phyloP scores from a whole-genome alignment of 768 basidiomycete species.

The Cyathus striatus region DNA sequence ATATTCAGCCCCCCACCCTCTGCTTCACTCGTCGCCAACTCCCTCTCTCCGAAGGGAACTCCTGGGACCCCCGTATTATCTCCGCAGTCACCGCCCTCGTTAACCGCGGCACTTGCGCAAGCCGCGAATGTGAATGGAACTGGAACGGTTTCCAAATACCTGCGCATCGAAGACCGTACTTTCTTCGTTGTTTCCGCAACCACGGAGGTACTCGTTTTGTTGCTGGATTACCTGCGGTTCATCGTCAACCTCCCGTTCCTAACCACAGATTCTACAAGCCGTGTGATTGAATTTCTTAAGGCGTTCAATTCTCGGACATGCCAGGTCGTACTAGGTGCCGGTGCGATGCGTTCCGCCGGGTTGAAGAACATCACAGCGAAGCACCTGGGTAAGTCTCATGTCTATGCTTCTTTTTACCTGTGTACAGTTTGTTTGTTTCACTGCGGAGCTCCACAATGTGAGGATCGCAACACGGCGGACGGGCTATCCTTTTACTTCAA shows the following conservation, averaged over 20 bases:
- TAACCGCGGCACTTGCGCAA: neutral
- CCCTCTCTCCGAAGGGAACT: neutral
- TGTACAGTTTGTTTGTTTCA: neutral
- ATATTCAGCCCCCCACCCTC: conserved; percentile 14
- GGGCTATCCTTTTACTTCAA: too few relatives aligned
- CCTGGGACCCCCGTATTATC: too few relatives aligned
- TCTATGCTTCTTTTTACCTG: conserved; percentile 3
- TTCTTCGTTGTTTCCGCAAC: conserved; percentile 90
- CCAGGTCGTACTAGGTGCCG: conserved; percentile 96
- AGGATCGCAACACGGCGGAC: too few relatives aligned
- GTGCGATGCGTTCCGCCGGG: conserved; percentile 98
- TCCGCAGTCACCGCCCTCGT: neutral
- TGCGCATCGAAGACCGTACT: conserved; percentile 75
- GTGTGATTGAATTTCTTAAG: conserved; percentile 93
- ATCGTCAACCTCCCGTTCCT: conserved; percentile 85
- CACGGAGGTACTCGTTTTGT: conserved; percentile 60
- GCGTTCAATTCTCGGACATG: conserved; percentile 98
- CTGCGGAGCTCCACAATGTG: too few relatives aligned
- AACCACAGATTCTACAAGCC: conserved; percentile 92
- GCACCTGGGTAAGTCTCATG: conserved; percentile 63
- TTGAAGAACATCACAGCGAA: conserved; percentile 98
- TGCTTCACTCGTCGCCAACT: conserved; percentile 1
- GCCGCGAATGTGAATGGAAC: neutral
- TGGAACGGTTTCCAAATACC: conserved; percentile 48
- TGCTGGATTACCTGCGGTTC: conserved; percentile 83